Conservation (phyloP, 805 yeast species). For the Saccharomyces jurei region DNA sequence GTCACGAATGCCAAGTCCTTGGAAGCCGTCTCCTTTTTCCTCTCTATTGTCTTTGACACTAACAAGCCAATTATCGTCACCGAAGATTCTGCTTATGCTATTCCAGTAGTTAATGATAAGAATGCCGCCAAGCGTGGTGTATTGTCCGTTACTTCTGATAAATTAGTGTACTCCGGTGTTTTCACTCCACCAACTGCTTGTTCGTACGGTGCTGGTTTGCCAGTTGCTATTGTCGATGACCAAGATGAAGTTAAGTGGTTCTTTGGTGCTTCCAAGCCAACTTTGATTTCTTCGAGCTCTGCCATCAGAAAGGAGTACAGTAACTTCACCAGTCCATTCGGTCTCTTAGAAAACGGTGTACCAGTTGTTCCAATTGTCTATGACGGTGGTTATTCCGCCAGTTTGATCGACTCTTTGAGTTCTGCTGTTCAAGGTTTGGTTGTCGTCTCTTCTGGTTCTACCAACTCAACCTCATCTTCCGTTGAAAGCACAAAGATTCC, state of each 20-base stretch:
- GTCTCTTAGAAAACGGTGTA: slow-evolving; percentile 5
- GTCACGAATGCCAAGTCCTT: slow-evolving; percentile 15
- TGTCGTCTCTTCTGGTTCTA: slow-evolving; percentile 15
- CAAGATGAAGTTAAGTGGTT: slow-evolving; percentile 18
- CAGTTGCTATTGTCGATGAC: slow-evolving; percentile 20
- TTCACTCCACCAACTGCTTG: slow-evolving; percentile 15
- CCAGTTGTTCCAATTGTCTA: slow-evolving; percentile 24
- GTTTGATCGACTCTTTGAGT: slow-evolving; percentile 16
- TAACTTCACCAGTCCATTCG: slow-evolving; percentile 15
- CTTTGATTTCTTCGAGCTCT: slow-evolving; percentile 10
- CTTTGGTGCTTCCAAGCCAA: slow-evolving; percentile 20
- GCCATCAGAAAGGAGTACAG: slow-evolving; percentile 10
- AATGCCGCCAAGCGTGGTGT: slow-evolving; percentile 17
- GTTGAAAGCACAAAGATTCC: slow-evolving; percentile 13
- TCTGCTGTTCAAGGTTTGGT: slow-evolving; percentile 20
- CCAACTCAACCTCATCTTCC: slow-evolving; percentile 15
- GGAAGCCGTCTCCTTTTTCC: slow-evolving; percentile 24
- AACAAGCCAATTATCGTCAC: slow-evolving; percentile 21
- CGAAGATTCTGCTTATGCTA: slow-evolving; percentile 14
- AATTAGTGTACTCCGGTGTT: slow-evolving; percentile 20
- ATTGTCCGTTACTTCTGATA: slow-evolving; percentile 14
- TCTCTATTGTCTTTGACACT: slow-evolving; percentile 17
- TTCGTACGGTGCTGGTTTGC: slow-evolving; percentile 9
- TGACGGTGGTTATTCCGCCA: slow-evolving; percentile 18
- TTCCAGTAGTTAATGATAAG: slow-evolving; percentile 16